A percentile compares a stretch with the other conserved stretches of the same genome.
phyloP scores from a whole-genome alignment of 192 early-diverging fungal species.

The Coemansia erecta region DNA sequence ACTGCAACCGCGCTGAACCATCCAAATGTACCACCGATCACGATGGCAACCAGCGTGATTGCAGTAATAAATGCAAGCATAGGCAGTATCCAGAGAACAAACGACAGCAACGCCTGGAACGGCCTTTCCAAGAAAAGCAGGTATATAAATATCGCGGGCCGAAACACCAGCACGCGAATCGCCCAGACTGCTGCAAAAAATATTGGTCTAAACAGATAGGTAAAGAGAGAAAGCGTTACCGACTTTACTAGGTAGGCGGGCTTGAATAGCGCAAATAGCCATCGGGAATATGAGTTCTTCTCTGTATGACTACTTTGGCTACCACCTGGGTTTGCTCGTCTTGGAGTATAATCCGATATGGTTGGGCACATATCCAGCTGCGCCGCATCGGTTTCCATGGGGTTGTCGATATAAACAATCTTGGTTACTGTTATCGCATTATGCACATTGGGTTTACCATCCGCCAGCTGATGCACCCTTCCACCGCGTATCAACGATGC shows the following conservation, averaged over 20 bases:
- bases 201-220: constrained; percentile 12
- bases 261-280: neutral
- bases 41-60: constrained; percentile 20
- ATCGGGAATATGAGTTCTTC: neutral
- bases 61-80: constrained; percentile 23
- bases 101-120: constrained; percentile 16
- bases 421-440: constrained; percentile 10
- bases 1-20: constrained; percentile 34
- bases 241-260: constrained; percentile 1
- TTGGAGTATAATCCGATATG: no score
- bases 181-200: constrained; percentile 17
- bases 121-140: constrained; percentile 41
- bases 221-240: constrained; percentile 6
- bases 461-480: neutral
- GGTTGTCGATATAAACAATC: constrained; percentile 3
- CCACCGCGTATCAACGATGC: no score
- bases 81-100: constrained; percentile 42
- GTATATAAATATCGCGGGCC: constrained; percentile 38
- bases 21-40: constrained; percentile 35
- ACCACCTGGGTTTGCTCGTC: neutral
- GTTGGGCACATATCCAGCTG: neutral
- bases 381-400: neutral
- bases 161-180: constrained; percentile 18
- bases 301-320: neutral
- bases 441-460: neutral